phyloP scores from a whole-genome alignment of 768 basidiomycete genomes.

The Tulasnella calospora region DNA sequence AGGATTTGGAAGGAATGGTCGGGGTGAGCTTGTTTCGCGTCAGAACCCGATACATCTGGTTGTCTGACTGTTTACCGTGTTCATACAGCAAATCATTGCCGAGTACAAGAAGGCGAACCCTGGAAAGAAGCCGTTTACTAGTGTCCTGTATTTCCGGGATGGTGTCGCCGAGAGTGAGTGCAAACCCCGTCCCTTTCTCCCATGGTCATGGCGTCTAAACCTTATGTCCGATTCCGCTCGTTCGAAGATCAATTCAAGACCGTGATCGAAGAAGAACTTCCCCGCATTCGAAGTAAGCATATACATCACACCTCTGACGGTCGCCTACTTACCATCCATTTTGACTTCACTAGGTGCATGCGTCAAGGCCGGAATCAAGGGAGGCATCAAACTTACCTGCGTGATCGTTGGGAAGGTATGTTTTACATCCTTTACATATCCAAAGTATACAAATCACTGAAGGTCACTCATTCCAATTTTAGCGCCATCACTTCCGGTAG shows the following conservation, averaged over 20 bases:
- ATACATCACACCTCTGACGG: not conserved
- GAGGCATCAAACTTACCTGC: slow-evolving; percentile 56
- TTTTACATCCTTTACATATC: not conserved
- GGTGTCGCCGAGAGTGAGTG: slow-evolving; percentile 28
- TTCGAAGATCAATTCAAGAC: slow-evolving; percentile 32
- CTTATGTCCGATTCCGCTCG: not conserved
- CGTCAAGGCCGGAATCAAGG: slow-evolving; percentile 47
- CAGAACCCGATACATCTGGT: too few species aligned
- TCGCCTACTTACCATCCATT: not conserved
- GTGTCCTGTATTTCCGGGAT: slow-evolving; percentile 27
- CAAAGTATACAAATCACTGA: not conserved
- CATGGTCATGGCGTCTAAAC: not conserved
- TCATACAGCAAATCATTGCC: slow-evolving; percentile 14
- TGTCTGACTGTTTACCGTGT: too few species aligned
- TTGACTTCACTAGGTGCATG: slow-evolving; percentile 54
- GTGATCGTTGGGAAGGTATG: slow-evolving; percentile 66
- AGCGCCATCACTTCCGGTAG: slow-evolving; percentile 55
- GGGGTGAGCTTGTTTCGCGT: not conserved
- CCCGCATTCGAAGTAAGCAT: slow-evolving; percentile 51
- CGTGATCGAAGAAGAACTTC: slow-evolving; percentile 41
- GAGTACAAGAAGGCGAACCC: slow-evolving; percentile 21
- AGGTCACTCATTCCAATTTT: not conserved
- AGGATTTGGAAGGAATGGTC: slow-evolving; percentile 16
- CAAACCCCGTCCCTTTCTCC: not conserved
- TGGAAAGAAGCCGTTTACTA: not conserved